A percentile compares a stretch with the other conserved stretches of the same genome.
Conservation (phyloP, 139 green algal species). For the Pleodorina starrii region DNA sequence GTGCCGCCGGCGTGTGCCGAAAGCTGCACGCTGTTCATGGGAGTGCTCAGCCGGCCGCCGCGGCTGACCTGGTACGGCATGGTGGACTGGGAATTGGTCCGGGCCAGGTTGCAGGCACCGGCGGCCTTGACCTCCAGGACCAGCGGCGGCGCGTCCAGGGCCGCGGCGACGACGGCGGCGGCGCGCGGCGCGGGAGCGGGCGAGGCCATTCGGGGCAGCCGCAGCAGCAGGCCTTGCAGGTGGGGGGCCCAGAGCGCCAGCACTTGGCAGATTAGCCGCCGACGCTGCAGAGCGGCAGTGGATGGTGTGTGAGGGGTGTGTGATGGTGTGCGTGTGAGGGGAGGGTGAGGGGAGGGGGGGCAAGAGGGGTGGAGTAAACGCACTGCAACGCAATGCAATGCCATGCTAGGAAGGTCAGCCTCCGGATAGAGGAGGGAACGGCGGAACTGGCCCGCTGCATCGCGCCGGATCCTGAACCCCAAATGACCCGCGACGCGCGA, state of each 20-base stretch:
- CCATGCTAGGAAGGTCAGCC: too few relatives aligned
- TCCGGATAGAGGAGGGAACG: too few relatives aligned
- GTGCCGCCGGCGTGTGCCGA: background rate
- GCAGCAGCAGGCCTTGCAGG: background rate
- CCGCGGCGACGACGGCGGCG: background rate
- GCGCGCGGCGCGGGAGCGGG: background rate
- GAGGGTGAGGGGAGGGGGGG: too few relatives aligned
- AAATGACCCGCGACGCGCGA: too few relatives aligned
- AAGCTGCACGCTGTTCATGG: background rate
- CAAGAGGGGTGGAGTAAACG: background rate
- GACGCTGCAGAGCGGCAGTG: constrained; percentile 6
- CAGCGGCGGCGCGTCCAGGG: background rate
- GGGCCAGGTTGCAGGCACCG: background rate
- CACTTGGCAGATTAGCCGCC: constrained; percentile 5
- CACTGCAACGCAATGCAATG: too few relatives aligned
- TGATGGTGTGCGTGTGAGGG: too few relatives aligned
- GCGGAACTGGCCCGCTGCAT: too few relatives aligned
- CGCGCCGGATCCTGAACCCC: too few relatives aligned
- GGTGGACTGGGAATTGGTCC: background rate
- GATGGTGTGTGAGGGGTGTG: too few relatives aligned
- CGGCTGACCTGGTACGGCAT: constrained; percentile 25
- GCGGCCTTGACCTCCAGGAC: background rate
- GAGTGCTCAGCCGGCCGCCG: background rate
- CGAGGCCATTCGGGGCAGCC: background rate
- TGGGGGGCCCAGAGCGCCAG: constrained; percentile 8